Evolutionary conservation across 768 basidiomycete species (phyloP), one percentile per base, ranked within the genome.

Genomic region (Calocera cornea): DNA sequence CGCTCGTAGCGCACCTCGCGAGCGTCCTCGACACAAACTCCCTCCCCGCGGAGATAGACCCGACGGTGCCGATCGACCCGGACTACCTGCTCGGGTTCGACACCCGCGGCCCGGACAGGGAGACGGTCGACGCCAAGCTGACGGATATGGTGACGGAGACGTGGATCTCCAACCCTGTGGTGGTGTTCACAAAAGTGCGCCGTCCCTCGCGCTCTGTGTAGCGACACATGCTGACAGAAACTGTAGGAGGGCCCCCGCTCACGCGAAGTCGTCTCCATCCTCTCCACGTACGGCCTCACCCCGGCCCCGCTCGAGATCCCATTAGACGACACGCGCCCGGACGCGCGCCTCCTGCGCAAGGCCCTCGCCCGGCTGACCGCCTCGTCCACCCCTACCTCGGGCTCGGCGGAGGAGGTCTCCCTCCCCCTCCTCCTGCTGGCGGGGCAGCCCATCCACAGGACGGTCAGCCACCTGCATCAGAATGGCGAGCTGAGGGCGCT

Each of bases 31-130:
- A 88, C 0, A 84, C 88, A 75, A 92, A 92, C 75, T 80, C 86
- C 67, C 84, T 93, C 67, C 89, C 91, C 1, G 74, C 78, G 0
- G 78, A 79, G 5, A 82, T 90, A 50, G 83, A 92, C 72, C 87
- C 90, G 0, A 71, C 79, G 12, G 70, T 71, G 12, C 83, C 89
- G 8, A 84, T 92, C 68, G 90, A 92, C 74, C 89, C 91, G 2
- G 83, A 90, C 72, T 83, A 92, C 67, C 83, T 93, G 2, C 81
- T 93, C 44, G 90, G 89, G 72, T 93, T 92, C 74, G 89, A 92
- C 73, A 87, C 88, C 0, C 83, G 85, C n/a, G 79, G 83, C 47
- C 77, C 83, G 1, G 54, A 60, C 19, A 80, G 82, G 16, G 88
- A 89, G 0, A 71, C 73, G 22, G 82, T 84, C 36, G 67, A 70